Percentiles rank a stretch among this genome's conserved stretches.
phyloP scores from a whole-genome alignment of 768 basidiomycete genomes.

The Podaxis pistillaris region DNA sequence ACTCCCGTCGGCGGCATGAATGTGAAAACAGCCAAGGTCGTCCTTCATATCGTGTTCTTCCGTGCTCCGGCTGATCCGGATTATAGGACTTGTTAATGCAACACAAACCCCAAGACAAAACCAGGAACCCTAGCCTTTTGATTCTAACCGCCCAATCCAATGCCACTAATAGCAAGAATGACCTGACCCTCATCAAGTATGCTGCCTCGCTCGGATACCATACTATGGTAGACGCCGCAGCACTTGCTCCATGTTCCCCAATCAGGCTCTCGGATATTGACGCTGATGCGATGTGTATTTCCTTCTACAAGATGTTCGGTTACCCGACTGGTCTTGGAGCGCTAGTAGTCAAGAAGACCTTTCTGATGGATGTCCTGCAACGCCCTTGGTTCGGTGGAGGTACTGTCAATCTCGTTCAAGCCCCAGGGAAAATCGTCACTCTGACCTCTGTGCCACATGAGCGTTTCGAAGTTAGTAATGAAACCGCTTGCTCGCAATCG shows the following conservation, averaged over 20 bases:
- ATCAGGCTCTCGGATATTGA: slow-evolving; percentile 57
- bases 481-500: background rate
- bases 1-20: slow-evolving; percentile 67
- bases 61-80: background rate
- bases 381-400: slow-evolving; percentile 88
- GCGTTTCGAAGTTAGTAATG: slow-evolving; percentile 65
- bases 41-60: slow-evolving; percentile 4
- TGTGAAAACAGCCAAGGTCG: slow-evolving; percentile 56
- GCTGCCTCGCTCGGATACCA: slow-evolving; percentile 70
- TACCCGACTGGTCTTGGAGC: slow-evolving; percentile 86
- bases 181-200: slow-evolving; percentile 60
- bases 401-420: slow-evolving; percentile 80
- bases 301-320: slow-evolving; percentile 91
- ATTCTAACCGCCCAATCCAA: slow-evolving; percentile 82
- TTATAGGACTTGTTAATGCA: slow-evolving; percentile 50
- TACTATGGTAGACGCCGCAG: slow-evolving; percentile 78
- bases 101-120: slow-evolving; percentile 43
- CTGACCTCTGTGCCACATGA: slow-evolving; percentile 58
- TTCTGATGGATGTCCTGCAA: slow-evolving; percentile 49
- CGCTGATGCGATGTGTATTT: slow-evolving; percentile 80
- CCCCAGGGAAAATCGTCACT: slow-evolving; percentile 70
- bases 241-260: slow-evolving; percentile 68
- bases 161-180: slow-evolving; percentile 71
- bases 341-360: slow-evolving; percentile 69
- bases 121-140: slow-evolving; percentile 59